These are phyloP conservation scores for Erodium texanum DNA, from an alignment of 441 rosid genomes.

Conservation along the genomic window DNA sequence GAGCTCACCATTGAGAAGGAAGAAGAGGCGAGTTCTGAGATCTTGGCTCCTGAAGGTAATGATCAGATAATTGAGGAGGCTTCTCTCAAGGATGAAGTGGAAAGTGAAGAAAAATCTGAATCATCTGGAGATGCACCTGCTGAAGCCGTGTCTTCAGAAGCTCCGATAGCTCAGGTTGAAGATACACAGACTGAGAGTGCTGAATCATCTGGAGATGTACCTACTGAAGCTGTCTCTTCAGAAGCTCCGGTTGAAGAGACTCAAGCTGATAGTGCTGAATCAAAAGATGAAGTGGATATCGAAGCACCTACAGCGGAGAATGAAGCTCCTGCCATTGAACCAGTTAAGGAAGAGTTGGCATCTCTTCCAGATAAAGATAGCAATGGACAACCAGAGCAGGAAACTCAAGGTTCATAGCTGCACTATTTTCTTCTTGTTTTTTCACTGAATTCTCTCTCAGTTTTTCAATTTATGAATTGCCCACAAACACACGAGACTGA, in stretches of 20 bases:
- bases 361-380: slow-evolving; percentile 30
- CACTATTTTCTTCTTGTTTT: not conserved
- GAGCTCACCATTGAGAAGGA: slow-evolving; percentile 21
- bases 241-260: slow-evolving; percentile 17
- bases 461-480: too few relatives aligned
- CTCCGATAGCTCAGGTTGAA: slow-evolving; percentile 3
- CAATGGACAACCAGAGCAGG: slow-evolving; percentile 24
- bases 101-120: slow-evolving; percentile 20
- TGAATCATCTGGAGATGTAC: not conserved
- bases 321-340: slow-evolving; percentile 23
- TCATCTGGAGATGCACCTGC: slow-evolving; percentile 27
- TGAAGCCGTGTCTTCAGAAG: not conserved
- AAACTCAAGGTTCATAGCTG: slow-evolving; percentile 31
- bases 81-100: slow-evolving; percentile 21
- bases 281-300: slow-evolving; percentile 25
- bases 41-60: slow-evolving; percentile 22
- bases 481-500: too few relatives aligned
- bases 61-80: slow-evolving; percentile 25
- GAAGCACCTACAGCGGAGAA: slow-evolving; percentile 26
- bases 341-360: slow-evolving; percentile 26
- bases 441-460: not conserved
- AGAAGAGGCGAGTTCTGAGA: slow-evolving; percentile 23
- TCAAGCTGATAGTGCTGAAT: slow-evolving; percentile 17
- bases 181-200: not conserved
- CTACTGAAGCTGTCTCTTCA: not conserved